phyloP scores from a whole-genome alignment of 2,329 filamentous ascomycete genomes.

The Metarhizium robertsii region DNA sequence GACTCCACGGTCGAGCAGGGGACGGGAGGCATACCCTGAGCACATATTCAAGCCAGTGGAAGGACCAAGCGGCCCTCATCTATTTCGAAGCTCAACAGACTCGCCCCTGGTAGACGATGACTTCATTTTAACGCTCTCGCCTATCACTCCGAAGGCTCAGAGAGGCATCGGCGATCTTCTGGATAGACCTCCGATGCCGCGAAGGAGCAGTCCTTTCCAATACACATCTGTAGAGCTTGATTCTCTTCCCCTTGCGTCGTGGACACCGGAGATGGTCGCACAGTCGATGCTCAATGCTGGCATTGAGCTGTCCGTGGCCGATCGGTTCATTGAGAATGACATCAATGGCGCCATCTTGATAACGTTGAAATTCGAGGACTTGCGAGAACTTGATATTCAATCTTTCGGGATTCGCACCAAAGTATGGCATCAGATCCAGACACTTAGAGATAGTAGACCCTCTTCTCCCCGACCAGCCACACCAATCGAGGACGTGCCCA shows the following conservation, averaged over 20 bases:
- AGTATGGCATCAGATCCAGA: constrained; percentile 71
- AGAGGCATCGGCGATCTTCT: constrained; percentile 22
- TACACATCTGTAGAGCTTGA: constrained; percentile 51
- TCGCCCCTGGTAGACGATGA: constrained; percentile 30
- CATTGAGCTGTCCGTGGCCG: constrained; percentile 66
- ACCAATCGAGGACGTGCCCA: constrained; percentile 51
- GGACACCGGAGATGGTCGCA: constrained; percentile 69
- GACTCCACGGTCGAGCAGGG: constrained; percentile 61
- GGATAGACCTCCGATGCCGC: constrained; percentile 13
- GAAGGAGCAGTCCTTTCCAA: constrained; percentile 43
- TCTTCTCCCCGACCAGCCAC: constrained; percentile 45
- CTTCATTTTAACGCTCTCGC: constrained; percentile 58
- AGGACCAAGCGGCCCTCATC: constrained; percentile 76
- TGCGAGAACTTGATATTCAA: constrained; percentile 70
- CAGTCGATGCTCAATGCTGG: constrained; percentile 81
- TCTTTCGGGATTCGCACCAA: constrained; percentile 75
- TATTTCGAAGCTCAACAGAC: constrained; percentile 66
- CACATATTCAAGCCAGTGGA: constrained; percentile 57
- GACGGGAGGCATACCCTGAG: constrained; percentile 52
- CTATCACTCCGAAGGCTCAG: constrained; percentile 57
- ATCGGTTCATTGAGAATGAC: constrained; percentile 85
- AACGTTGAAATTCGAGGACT: constrained; percentile 83
- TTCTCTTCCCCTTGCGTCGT: constrained; percentile 49
- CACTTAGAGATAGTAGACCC: constrained; percentile 48
- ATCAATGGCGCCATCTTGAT: constrained; percentile 82